phyloP scores from a whole-genome alignment of 208 protist genomes.

The Trypanosomatidae sp. region DNA sequence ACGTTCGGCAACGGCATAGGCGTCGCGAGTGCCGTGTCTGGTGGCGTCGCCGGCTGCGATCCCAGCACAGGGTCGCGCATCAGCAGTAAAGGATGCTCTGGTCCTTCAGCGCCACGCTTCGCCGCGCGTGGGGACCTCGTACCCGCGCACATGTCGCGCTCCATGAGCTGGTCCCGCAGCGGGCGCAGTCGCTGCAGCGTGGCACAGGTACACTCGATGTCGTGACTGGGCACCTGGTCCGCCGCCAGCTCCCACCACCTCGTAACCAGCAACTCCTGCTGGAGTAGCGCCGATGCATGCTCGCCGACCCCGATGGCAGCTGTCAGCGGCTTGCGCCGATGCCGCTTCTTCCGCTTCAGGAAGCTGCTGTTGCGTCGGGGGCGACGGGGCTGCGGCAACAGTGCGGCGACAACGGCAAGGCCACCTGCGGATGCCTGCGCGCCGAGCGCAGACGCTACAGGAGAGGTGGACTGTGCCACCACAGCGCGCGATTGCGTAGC shows the following conservation, averaged over 20 bases:
- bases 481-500: background rate
- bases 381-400: background rate
- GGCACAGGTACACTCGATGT: slow-evolving; percentile 44
- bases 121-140: background rate
- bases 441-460: background rate
- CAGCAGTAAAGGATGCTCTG: background rate
- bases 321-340: slow-evolving; percentile 31
- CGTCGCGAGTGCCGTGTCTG: background rate
- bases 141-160: slow-evolving; percentile 22
- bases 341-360: background rate
- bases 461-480: background rate
- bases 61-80: background rate
- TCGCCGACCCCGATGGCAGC: slow-evolving; percentile 53
- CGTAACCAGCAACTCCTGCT: slow-evolving; percentile 31
- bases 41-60: background rate
- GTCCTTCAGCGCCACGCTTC: background rate
- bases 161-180: slow-evolving; percentile 34
- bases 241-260: slow-evolving; percentile 38
- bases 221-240: slow-evolving; percentile 33
- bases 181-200: slow-evolving; percentile 38
- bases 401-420: background rate
- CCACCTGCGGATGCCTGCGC: background rate
- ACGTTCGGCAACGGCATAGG: background rate
- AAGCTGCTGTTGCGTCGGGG: background rate
- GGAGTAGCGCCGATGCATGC: slow-evolving; percentile 31